Evolutionary conservation across 2,329 filamentous ascomycete species (phyloP).

Genomic region (Domatiomyces catenatus): DNA sequence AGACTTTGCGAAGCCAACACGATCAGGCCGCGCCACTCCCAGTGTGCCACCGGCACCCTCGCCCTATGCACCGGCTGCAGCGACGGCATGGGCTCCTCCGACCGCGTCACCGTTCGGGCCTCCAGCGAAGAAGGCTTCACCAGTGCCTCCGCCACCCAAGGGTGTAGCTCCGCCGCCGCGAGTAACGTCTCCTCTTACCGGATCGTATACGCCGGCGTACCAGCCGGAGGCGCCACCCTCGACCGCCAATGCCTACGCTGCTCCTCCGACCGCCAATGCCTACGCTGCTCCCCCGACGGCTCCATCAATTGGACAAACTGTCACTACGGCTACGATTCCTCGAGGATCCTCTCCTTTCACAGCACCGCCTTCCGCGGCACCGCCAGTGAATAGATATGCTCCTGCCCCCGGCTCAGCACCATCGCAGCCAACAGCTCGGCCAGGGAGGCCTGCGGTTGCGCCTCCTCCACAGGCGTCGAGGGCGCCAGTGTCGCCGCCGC

Average conservation of each 20-base stretch:
- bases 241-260: slow-evolving; percentile 48
- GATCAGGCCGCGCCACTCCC: slow-evolving; percentile 59
- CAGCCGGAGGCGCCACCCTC: slow-evolving; percentile 40
- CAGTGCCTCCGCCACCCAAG: slow-evolving; percentile 73
- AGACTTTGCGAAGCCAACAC: slow-evolving; percentile 56
- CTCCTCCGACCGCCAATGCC: slow-evolving; percentile 39
- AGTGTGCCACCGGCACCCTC: slow-evolving; percentile 32
- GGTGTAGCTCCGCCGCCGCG: slow-evolving; percentile 50
- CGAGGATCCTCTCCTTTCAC: slow-evolving; percentile 78
- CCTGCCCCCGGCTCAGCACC: slow-evolving; percentile 45
- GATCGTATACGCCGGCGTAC: slow-evolving; percentile 36
- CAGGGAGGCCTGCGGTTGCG: slow-evolving; percentile 33
- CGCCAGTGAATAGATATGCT: slow-evolving; percentile 63
- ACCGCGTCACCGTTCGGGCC: slow-evolving; percentile 43
- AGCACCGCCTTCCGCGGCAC: slow-evolving; percentile 50
- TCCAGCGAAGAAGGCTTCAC: slow-evolving; percentile 43
- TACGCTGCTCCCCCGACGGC: slow-evolving; percentile 41
- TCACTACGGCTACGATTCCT: slow-evolving; percentile 44
- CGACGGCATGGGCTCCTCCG: slow-evolving; percentile 26
- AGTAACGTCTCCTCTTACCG: slow-evolving; percentile 54
- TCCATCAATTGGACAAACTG: slow-evolving; percentile 26
- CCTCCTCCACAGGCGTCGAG: slow-evolving; percentile 29
- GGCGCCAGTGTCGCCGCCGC: slow-evolving; percentile 23
- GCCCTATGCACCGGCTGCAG: background rate
- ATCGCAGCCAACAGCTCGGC: slow-evolving; percentile 19